A percentile compares a stretch with the other conserved stretches of the same genome.
phyloP scores from a whole-genome alignment of 495 filamentous ascomycete species.

The Pseudevernia furfuracea region DNA sequence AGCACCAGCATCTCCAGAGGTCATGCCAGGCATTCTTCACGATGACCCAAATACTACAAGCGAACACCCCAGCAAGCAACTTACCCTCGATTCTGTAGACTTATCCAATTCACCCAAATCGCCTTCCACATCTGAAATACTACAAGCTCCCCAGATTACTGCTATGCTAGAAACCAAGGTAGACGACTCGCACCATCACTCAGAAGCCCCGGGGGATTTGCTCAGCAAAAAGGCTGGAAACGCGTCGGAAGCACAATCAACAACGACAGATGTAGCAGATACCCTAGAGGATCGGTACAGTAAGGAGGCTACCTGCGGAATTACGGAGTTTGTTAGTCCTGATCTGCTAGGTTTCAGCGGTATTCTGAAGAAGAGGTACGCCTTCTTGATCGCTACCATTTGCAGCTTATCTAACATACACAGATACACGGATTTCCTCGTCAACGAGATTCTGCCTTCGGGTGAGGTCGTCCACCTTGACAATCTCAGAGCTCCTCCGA shows the following conservation, averaged over 20 bases:
- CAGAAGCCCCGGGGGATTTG: neutral
- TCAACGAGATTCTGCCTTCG: conserved; percentile 79
- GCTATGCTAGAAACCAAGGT: neutral
- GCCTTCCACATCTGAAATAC: neutral
- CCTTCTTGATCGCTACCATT: neutral
- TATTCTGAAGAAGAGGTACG: conserved; percentile 52
- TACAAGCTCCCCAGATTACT: neutral
- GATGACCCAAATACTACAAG: neutral
- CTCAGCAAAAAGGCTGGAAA: neutral
- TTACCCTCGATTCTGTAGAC: conserved; percentile 46
- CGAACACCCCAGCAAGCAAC: conserved; percentile 31
- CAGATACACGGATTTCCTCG: conserved; percentile 91
- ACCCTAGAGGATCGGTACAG: neutral
- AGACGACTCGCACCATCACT: neutral
- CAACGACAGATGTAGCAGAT: neutral
- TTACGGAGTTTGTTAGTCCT: conserved; percentile 46
- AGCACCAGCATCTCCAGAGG: neutral
- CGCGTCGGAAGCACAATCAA: neutral
- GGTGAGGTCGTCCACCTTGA: conserved; percentile 73
- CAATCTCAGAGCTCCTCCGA: conserved; percentile 33
- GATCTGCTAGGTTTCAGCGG: conserved; percentile 46
- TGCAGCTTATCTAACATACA: conserved; percentile 12
- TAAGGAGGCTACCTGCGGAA: conserved; percentile 48
- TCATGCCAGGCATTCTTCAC: neutral
- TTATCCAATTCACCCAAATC: conserved; percentile 20